Base-by-base conservation (phyloP, 2,329 filamentous ascomycete species). In the Lizonia empirigonia region DNA sequence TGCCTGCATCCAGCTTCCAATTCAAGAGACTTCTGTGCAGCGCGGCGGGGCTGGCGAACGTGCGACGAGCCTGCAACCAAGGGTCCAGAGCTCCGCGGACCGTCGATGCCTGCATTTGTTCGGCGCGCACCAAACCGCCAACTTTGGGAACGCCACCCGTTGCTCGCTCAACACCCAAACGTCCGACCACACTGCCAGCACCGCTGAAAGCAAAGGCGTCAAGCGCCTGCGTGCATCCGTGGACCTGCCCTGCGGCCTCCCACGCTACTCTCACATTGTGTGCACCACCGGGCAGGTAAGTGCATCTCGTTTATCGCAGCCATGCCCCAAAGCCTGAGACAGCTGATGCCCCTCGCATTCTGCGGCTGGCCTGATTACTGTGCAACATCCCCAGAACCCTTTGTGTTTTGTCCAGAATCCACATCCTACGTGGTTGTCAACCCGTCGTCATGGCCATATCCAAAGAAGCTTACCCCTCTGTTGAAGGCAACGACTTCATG, bases 401-500 rank as follows among this genome's bases (percentile, higher is more conserved):
- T 30, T 30, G 18, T 33, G 15, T 13, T 22, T 29, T 34, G 15
- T 23, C n/a, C 26, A 19, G 15, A 9, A 6, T n/a, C 34, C 41
- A 29, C 32, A 16, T 27, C 9, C 42, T 36, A 52, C 49, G 42
- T 46, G 49, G 23, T 26, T 37, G 26, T 38, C 29, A 7, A 27
- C 16, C 18, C 12, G 2, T 20, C 18, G 19, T 29, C 40, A 23
- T 35, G 19, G 27, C 15, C 23, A 45, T 41, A 35, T 26, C 36
- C 22, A 51, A 29, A 4, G 23, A 45, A 51, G 49, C 49, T 52
- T 42, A 52, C 42, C 49, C 49, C 13, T 46, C 49, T 2, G 20
- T 52, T 29, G 30, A 52, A 44, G 49, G 32, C 19, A 42, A 22
- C 49, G 37, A 52, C 26, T 37, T 44, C 49, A 79, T 79, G 77